Conservation (phyloP, 495 filamentous ascomycete genomes). For the Trichoderma asperelloides region DNA sequence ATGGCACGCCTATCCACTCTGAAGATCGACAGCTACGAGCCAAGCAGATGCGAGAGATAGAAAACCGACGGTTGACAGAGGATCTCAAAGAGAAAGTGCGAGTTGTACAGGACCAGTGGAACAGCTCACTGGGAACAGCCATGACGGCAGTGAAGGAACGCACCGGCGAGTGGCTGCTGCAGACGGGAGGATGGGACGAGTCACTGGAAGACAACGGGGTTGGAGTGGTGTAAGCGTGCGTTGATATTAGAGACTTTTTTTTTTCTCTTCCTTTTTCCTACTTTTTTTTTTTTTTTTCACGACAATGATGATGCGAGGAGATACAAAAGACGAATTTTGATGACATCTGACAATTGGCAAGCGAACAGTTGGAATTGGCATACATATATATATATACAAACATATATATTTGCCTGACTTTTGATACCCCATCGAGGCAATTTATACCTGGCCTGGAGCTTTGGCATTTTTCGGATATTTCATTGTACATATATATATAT, state of each 20-base stretch:
- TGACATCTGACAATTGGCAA: conserved; percentile 5
- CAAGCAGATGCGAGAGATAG: conserved; percentile 50
- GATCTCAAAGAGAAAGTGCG: conserved; percentile 87
- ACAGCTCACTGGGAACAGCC: conserved; percentile 41
- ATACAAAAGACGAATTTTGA: not conserved
- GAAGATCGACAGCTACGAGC: conserved; percentile 38
- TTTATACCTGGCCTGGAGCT: not conserved
- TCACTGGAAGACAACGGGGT: conserved; percentile 42
- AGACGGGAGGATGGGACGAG: conserved; percentile 69
- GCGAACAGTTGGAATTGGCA: not conserved
- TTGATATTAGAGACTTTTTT: not conserved
- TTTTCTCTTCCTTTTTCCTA: not conserved
- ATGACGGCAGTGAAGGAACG: conserved; percentile 43
- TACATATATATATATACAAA: not conserved
- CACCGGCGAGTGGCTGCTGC: conserved; percentile 55
- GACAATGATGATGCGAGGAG: not conserved
- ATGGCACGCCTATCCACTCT: conserved; percentile 32
- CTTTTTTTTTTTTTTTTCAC: conserved; percentile 3
- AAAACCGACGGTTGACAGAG: conserved; percentile 63
- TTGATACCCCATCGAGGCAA: conserved; percentile 4
- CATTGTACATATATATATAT: not conserved
- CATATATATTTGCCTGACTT: not conserved
- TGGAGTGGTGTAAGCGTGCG: conserved; percentile 26
- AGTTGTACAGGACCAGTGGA: conserved; percentile 83
- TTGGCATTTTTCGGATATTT: conserved; percentile 4